Conservation (phyloP, 345 rosid species). For the Rhizophora apiculata region DNA sequence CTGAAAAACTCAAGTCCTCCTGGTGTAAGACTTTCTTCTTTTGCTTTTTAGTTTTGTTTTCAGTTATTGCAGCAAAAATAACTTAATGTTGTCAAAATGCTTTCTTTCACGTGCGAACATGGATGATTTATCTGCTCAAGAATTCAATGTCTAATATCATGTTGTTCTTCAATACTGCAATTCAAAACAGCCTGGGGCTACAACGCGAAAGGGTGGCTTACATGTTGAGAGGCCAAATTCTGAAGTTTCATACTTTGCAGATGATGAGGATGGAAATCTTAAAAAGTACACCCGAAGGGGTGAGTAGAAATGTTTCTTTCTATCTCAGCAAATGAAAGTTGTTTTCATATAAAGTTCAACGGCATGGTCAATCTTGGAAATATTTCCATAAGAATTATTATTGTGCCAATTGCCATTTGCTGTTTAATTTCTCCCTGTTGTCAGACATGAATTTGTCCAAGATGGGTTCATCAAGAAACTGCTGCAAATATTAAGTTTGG, state of each 20-base stretch:
- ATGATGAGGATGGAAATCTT: slow-evolving; percentile 85
- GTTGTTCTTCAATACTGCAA: slow-evolving; percentile 18
- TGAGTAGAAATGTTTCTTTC: slow-evolving; percentile 20
- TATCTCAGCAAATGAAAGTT: background rate
- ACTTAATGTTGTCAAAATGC: too few species aligned
- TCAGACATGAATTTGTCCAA: too few species aligned
- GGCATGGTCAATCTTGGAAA: too few species aligned
- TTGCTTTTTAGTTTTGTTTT: background rate
- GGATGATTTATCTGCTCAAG: too few species aligned
- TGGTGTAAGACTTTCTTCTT: slow-evolving; percentile 55
- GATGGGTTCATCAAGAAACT: too few species aligned
- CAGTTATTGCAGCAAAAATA: background rate
- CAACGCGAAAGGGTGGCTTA: slow-evolving; percentile 75
- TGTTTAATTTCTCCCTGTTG: too few species aligned
- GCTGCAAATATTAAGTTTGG: too few species aligned
- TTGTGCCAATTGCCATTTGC: too few species aligned
- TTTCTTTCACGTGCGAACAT: too few species aligned
- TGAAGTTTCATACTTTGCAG: slow-evolving; percentile 71
- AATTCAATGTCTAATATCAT: background rate
- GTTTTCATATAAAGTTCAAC: background rate
- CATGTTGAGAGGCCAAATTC: slow-evolving; percentile 78
- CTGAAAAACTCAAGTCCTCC: slow-evolving; percentile 66
- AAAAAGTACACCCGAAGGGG: slow-evolving; percentile 93
- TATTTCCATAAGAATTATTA: too few species aligned
- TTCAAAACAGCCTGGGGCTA: slow-evolving; percentile 63